Base-by-base conservation (phyloP, 306 rosid species). In the Vicia faba region DNA sequence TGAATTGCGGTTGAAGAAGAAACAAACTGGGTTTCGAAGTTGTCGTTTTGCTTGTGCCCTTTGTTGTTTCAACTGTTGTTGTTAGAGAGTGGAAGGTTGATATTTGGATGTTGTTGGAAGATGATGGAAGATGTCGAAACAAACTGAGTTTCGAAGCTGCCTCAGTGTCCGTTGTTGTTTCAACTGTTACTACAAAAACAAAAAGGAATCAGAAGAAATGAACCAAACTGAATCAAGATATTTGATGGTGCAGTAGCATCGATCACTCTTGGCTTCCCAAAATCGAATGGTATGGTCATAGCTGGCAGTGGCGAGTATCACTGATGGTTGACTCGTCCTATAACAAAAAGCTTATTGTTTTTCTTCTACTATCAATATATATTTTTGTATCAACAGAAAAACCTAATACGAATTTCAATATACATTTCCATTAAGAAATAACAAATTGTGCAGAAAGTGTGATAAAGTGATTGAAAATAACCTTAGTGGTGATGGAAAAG, bases 261-360 rank as follows among this genome's bases (percentile, higher is more conserved):
- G 97, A 57, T 96, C 97, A 61, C 97, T 82, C 79, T 90, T 93
- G 62, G 99, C 97, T 75, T 93, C 99, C 99, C 99, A 93, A 75
- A 93, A 93, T 48, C 90, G 90, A 82, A 93, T 88, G 35, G 96
- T 85, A 83, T 88, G 99, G 81, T 93, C 99, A 81, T 93, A 93
- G 79, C 97, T 88, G 4, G 97, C 96, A 18, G 99, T 93, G 19
- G 99, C 97, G 63, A 93, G 97, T 50, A 93, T 78, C 76, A 93
- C 99, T 10, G 92, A 83, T 25, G 95, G 97, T 73, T 90, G 99
- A 74, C 79, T 84, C 99, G 90, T 93, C 69, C 72, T 79, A 59
- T 61, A 68, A 40, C 2, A 59, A 69, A 62, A 33, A 13, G 41
- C 19, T 29, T 66, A 15, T 55, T 68, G 57, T 29, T 14, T 11